Evolutionary conservation across 2,329 filamentous ascomycete genomes (phyloP), one percentile per base, ranked within the genome.

Genomic region (Orbilia javanica): DNA sequence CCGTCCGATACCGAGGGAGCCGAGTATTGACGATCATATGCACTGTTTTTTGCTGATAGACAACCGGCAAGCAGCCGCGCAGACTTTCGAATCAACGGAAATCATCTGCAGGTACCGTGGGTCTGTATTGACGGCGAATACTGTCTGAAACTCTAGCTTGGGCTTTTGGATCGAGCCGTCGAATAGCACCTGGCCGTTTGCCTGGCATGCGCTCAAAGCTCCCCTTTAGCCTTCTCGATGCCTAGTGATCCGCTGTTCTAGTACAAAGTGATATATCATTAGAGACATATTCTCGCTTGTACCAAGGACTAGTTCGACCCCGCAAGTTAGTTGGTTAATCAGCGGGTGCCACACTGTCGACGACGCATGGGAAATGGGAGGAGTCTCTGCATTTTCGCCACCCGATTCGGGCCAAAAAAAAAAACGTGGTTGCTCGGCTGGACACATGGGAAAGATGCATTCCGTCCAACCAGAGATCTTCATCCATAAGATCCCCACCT

Each of bases 351-450:
- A 44, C 60, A 50, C 22, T 22, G 20, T 29, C 66, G 66, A 36
- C 66, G 66, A 70, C 31, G 53, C 57, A 53, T 71, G 44, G 67
- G 29, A 67, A 52, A 57, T 68, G 46, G 31, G 52, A 68, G 46
- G 34, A 42, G 34, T 11, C 22, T 50, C 11, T 50, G 46, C 46
- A 42, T 74, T 73, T 66, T 74, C 42, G 63, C 42, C 52, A 67
- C 70, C 62, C 29, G 60, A 57, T 66, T 66, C 70, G 70, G 70
- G 42, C 62, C 46, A 63, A 62, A 67, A 62, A 66, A n/a, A n/a
- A 73, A 74, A 74, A 74, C 70, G 63, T 74, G 70, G 70, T 71
- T 53, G 57, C 48, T 72, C 68, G 60, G 68, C 68, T 73, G 69
- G 69, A 62, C 60, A 73, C 57, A 73, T 66, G 60, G 69, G 13